Evolutionary conservation across 441 rosid genomes (phyloP), one percentile per base, ranked within the genome.

Genomic region (Gossypium aridum): DNA sequence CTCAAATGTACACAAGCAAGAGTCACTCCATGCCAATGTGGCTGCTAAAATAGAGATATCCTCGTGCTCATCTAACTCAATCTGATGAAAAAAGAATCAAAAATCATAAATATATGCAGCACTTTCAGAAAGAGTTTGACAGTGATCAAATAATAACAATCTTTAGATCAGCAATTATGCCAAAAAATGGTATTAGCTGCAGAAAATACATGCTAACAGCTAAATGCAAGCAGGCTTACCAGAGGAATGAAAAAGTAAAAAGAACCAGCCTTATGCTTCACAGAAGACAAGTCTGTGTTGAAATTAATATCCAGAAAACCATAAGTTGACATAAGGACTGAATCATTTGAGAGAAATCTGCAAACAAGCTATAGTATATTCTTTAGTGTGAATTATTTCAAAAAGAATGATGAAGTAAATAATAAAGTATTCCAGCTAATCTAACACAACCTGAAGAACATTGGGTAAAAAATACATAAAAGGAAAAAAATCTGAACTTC

Each of bases 301-400:
- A 90, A 87, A 71, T 81, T 78, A 76, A 85, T 76, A 85, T 91
- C 90, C 86, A 83, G 34, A 83, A 93, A 93, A 66, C 99, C 99
- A 79, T 91, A 95, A 69, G 90, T 77, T 56, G 83, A 89, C 74
- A 90, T 67, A 73, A 65, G 57, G 77, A 77, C 72, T 55, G 95
- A 86, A 80, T 88, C 93, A 84, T 86, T 89, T 78, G 90, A 85
- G 73, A 95, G 86, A 80, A 80, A 87, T 87, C 99, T 95, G 94
- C 91, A 87, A 79, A 75, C 53, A 79, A 81, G 80, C 39, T 64
- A 83, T 49, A 61, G 54, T 17, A 72, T 68, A 75, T 79, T 80
- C 67, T 56, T 86, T 81, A 89, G 83, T 76, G 74, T 61, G 75
- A 63, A 3, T 39, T 37, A 80, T 66, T 59, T 70, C 9, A 71